Evolutionary conservation across 768 basidiomycete species (phyloP), one percentile per base, ranked within the genome.

Genomic region (Naganishia randhawae): DNA sequence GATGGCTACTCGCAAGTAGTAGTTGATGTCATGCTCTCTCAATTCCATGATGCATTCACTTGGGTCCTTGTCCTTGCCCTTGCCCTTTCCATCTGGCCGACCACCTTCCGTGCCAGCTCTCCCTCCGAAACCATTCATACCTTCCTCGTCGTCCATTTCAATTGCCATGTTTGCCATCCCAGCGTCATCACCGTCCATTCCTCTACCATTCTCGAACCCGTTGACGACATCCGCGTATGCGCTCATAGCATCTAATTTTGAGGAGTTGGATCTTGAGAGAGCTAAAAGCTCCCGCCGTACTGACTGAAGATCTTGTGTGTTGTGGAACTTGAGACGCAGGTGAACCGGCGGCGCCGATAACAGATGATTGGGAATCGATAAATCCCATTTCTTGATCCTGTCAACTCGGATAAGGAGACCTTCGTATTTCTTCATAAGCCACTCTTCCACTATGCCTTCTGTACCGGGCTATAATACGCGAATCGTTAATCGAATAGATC

Each of bases 1-100:
- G 81, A 99, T 99, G 16, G 95, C 93, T n/a, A 98, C 95, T 22
- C 96, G 92, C 52, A 96, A 84, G 80, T 97, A 97, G 80, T 98
- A 99, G 0, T 92, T 91, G 31, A 98, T 91, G 80, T 99, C 96
- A 80, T 88, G 97, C 78, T 98, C 96, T 39, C 96, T 86, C 52
- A 95, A 85, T 77, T 99, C 96, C 77, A 96, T 86, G 76, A 98
- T 91, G 73, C 86, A 88, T 64, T 97, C 93, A 55, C 87, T 84
- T n/a, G 95, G 91, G 76, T 96, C 80, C 61, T 71, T 68, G 61
- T 81, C 80, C 50, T 71, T 91, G 72, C 83, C 84, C 74, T 91
- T 89, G 17, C 69, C 35, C 53, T 69, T 66, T 33, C 69, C 76
- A 17, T 76, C 72, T 3, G 53, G 37, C 8, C 65, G 48, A n/a